Base-by-base conservation (phyloP, 2,329 filamentous ascomycete species). In the Alternaria brassicae region DNA sequence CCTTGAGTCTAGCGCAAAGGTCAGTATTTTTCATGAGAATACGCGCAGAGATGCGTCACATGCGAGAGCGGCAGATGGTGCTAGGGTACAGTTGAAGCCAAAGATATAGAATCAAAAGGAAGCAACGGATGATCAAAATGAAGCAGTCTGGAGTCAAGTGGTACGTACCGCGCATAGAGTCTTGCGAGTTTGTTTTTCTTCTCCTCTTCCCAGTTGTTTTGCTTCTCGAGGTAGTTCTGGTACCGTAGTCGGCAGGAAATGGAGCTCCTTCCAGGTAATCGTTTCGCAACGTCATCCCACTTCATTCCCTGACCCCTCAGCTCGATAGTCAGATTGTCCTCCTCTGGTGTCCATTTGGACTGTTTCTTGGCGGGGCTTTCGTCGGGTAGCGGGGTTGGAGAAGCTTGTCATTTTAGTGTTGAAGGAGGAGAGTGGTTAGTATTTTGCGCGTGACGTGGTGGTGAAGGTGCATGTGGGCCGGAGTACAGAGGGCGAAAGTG, bases 201-300 rank as follows among this genome's bases (percentile, higher is more conserved):
- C 78, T 98, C 94, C 74, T 98, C 95, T 72, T 97, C 93, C 93
- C 94, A 98, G 76, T 96, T 92, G 71, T 91, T 93, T 57, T 93
- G 86, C 72, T 93, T 87, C 79, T 99, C 95, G 53, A 97, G 86
- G 76, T 98, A 98, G 77, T 99, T 99, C 73, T 98, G 94, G 78
- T 97, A 98, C 74, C 97, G 93, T 51, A 98, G 84, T 41, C 94
- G 89, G 78, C 94, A 98, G 70, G 93, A 96, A 72, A 97, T 97
- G 57, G 93, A 90, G 79, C 93, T 97, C 69, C 95, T 88, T 62
- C 94, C 94, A 2, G 93, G 93, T 49, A 98, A 82, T 54, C 90
- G 87, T 81, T 94, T 96, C 62, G 92, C 96, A 71, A 98, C 97
- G 78, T 98, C 94, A 75, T 98, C 94, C 95, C 94, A 98, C 77